Base-by-base conservation (phyloP, 352 stramenopile genomes). In the Hyaloperonospora arabidopsidis region DNA sequence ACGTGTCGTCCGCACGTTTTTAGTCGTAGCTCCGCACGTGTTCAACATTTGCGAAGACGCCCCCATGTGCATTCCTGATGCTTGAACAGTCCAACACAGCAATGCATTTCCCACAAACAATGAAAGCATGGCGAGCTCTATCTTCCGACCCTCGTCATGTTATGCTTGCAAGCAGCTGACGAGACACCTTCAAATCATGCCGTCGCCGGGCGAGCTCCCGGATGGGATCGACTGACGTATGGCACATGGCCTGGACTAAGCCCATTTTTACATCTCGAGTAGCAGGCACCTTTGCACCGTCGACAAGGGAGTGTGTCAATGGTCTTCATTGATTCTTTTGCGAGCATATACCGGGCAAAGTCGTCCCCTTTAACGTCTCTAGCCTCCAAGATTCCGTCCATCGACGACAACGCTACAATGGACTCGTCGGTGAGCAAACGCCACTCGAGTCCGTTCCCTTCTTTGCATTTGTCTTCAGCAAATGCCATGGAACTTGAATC, bases 221-320 rank as follows among this genome's bases (percentile, higher is more conserved):
- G 61, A 69, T 69, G 57, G 61, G 61, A 69, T 43, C 59, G 52
- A 59, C 57, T 65, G 57, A 57, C 61, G 61, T 69, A 54, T 50
- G 60, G 55, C 50, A 49, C 60, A 67, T 67, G 60, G 61, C 57
- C 53, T 52, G 57, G 61, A 32, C 52, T 50, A 36, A 57, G 49
- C 17, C 25, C 25, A 4, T 32, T 32, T 32, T 32, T 32, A 32
- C 25, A 4, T 32, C 4, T 18, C 53, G 57, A 59, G 45, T 54
- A 36, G 48, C 17, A 49, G 25, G 47, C 51, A 11, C 46, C 49
- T 35, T 25, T 58, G 5, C 57, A 14, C n/a, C 11, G 5, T 36
- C 14, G 21, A 49, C 14, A 11, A 6, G 14, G n/a, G 15, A 45
- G 19, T 34, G 50, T 32, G 29, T 18, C n/a, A 45, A 69, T 65